Conservation (phyloP, 352 stramenopile genomes). For the Phytophthora rubi region DNA sequence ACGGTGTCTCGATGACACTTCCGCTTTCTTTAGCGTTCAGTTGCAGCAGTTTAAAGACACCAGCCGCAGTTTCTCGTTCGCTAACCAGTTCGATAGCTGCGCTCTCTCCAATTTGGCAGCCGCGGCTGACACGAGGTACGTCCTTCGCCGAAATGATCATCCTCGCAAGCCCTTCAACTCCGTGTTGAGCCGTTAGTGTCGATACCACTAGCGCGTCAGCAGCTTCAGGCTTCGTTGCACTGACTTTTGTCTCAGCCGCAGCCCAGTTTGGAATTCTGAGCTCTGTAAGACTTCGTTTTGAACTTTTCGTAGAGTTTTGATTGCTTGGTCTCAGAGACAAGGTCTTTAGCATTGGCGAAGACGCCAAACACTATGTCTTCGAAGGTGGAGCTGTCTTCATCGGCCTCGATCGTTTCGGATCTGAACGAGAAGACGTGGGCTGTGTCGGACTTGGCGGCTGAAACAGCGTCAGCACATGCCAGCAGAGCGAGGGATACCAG, state of each 20-base stretch:
- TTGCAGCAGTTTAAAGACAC: not conserved
- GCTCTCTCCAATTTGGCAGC: not conserved
- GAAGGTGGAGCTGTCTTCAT: no score
- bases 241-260: not conserved
- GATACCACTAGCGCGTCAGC: not conserved
- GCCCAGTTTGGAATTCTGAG: slow-evolving; percentile 4
- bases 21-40: not conserved
- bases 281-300: not conserved
- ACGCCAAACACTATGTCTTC: no score
- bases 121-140: not conserved
- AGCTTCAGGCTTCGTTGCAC: slow-evolving; percentile 2
- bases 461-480: no score
- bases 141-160: not conserved
- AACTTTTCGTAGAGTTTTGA: not conserved
- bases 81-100: not conserved
- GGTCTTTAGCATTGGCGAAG: no score
- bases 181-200: slow-evolving; percentile 1
- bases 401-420: no score
- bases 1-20: not conserved
- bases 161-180: not conserved
- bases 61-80: not conserved
- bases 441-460: no score
- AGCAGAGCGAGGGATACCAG: no score
- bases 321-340: not conserved
- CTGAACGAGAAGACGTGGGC: no score